Conservation (phyloP, 75 land plant species). For the Picea glauca region DNA sequence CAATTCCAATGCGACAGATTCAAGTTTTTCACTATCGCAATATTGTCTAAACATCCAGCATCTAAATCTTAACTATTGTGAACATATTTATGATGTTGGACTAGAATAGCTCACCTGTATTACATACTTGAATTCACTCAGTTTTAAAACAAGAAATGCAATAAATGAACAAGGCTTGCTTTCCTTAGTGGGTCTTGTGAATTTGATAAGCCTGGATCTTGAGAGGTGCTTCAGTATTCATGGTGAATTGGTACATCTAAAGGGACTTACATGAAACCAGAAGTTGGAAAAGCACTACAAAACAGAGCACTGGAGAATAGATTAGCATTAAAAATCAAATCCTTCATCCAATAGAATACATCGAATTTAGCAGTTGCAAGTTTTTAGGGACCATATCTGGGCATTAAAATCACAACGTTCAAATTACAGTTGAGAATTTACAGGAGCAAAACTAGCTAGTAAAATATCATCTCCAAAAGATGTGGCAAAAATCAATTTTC, state of each 20-base stretch:
- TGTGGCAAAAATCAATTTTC: too few species aligned
- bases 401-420: too few species aligned
- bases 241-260: constrained; percentile 79
- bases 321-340: too few species aligned
- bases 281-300: too few species aligned
- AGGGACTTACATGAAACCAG: constrained; percentile 24
- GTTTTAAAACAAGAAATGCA: constrained; percentile 64
- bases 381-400: too few species aligned
- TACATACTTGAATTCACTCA: constrained; percentile 66
- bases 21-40: constrained; percentile 49
- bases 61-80: constrained; percentile 68
- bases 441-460: too few species aligned
- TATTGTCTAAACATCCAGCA: constrained; percentile 63
- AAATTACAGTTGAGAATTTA: too few species aligned
- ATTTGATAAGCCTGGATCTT: constrained; percentile 68
- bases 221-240: constrained; percentile 80
- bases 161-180: constrained; percentile 75
- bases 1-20: constrained; percentile 70
- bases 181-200: constrained; percentile 51
- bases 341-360: too few species aligned
- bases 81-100: constrained; percentile 68
- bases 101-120: constrained; percentile 66
- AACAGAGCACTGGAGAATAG: too few species aligned
- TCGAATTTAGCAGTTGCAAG: too few species aligned
- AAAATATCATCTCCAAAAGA: too few species aligned